Base-by-base conservation (phyloP, 2,329 filamentous ascomycete species). In the Dothistroma pini region DNA sequence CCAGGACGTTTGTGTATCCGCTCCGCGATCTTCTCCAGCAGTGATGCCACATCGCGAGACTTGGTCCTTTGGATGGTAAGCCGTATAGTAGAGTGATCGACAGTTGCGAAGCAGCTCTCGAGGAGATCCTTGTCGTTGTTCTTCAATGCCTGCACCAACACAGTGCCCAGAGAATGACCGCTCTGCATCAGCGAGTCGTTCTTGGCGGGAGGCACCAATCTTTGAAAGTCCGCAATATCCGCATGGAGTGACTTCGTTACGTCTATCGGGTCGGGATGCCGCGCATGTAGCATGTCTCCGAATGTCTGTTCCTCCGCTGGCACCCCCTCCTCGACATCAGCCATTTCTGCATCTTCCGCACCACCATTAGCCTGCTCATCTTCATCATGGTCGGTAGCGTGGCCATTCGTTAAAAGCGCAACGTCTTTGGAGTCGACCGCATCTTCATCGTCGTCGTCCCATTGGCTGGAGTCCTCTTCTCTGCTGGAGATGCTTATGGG, bases 61-160 rank as follows among this genome's bases (percentile, higher is more conserved):
- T 96, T 91, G 61, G 97, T 85, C 58, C 92, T 86, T 76, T 96
- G 90, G 69, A 99, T 91, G 44, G 95, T 99, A 68, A 89, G 87
- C 73, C 89, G 88, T 67, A 99, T 89, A 64, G 89, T 93, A 65
- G 83, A 80, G 51, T 87, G 77, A 73, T 97, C 90, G 58, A 84
- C 87, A 16, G 89, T 89, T 70, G 91, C 89, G 70, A 99, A 86
- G 77, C 93, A 97, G 0, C 91, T 92, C 80, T 97, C 93, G 69
- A 99, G 87, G 56, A 97, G 88, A 65, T 89, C 87, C 64, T 85
- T 84, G 78, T 99, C 95, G 77, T 97, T 95, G 63, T 93, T 97
- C 71, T 89, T 89, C 59, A 99, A 87, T 6, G 95, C 91, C 76
- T 97, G 93, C 14, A 92, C 88, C 62, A 99, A 87, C n/a, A 97